phyloP scores from a whole-genome alignment of 225 moss, liverwort and hornwort species.

The Lunularia cruciata region DNA sequence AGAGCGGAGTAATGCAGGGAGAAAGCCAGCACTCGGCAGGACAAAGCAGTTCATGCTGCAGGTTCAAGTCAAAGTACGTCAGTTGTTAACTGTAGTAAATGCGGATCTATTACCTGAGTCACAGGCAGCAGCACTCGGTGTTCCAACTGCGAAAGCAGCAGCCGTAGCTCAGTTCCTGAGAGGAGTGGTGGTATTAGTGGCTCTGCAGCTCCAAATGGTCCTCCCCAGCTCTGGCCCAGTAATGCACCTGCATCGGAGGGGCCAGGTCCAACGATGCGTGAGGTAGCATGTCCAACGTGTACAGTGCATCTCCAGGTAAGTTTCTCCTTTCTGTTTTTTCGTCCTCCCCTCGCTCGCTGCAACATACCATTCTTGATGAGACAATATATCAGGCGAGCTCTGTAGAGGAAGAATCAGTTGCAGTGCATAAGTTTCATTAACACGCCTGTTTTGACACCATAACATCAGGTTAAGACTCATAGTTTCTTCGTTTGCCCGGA shows the following conservation, averaged over 20 bases:
- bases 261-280: conserved; percentile 57
- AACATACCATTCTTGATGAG: too few relatives aligned
- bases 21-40: conserved; percentile 40
- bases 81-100: conserved; percentile 76
- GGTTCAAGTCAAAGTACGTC: conserved; percentile 52
- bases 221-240: conserved; percentile 38
- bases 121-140: conserved; percentile 60
- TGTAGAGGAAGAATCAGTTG: conserved; percentile 84
- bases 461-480: not conserved
- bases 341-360: too few relatives aligned
- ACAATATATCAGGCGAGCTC: conserved; percentile 78
- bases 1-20: conserved; percentile 64
- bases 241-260: conserved; percentile 30
- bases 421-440: conserved; percentile 18
- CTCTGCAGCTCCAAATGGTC: conserved; percentile 30
- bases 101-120: conserved; percentile 66
- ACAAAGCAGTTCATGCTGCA: conserved; percentile 35
- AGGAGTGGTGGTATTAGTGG: conserved; percentile 20
- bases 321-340: too few relatives aligned
- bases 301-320: conserved; percentile 86
- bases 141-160: conserved; percentile 59
- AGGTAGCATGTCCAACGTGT: conserved; percentile 92
- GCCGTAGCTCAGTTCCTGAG: conserved; percentile 14
- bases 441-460: not conserved
- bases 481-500: conserved; percentile 1